Evolutionary conservation across 2,329 filamentous ascomycete genomes (phyloP).

Genomic region (Calonectria ilicicola): DNA sequence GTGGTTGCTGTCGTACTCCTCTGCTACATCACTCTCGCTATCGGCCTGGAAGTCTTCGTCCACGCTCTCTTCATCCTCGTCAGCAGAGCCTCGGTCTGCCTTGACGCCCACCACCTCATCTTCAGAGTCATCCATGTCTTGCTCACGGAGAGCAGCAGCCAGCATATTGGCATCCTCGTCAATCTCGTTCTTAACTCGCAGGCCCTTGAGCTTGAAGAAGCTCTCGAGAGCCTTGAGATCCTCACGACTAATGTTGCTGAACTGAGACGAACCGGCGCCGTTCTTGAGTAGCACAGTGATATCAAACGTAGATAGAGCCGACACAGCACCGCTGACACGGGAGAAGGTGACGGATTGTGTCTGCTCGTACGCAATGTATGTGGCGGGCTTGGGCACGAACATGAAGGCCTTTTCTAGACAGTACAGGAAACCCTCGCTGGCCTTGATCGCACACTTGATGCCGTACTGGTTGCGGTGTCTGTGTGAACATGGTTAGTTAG

Average conservation of each 20-base stretch:
- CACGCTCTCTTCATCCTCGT: constrained; percentile 94
- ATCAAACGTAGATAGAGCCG: constrained; percentile 95
- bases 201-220: constrained; percentile 95
- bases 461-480: constrained; percentile 92
- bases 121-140: constrained; percentile 86
- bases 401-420: constrained; percentile 98
- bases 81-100: constrained; percentile 87
- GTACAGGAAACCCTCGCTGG: constrained; percentile 97
- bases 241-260: constrained; percentile 99
- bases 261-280: constrained; percentile 89
- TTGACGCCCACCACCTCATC: constrained; percentile 79
- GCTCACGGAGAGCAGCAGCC: constrained; percentile 84
- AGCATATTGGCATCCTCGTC: constrained; percentile 88
- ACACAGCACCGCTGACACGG: constrained; percentile 92
- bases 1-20: constrained; percentile 94
- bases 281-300: constrained; percentile 93
- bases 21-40: constrained; percentile 93
- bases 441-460: constrained; percentile 99
- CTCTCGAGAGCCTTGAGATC: constrained; percentile 96
- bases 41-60: constrained; percentile 97
- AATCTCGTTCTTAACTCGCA: constrained; percentile 99
- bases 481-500: constrained; percentile 42
- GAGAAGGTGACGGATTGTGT: constrained; percentile 94
- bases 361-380: constrained; percentile 96
- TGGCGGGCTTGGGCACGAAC: constrained; percentile 98